A percentile compares a stretch with the other conserved stretches of the same genome.
Evolutionary conservation across 2,329 filamentous ascomycete genomes (phyloP).

Genomic region (Cordyceps farinosa): DNA sequence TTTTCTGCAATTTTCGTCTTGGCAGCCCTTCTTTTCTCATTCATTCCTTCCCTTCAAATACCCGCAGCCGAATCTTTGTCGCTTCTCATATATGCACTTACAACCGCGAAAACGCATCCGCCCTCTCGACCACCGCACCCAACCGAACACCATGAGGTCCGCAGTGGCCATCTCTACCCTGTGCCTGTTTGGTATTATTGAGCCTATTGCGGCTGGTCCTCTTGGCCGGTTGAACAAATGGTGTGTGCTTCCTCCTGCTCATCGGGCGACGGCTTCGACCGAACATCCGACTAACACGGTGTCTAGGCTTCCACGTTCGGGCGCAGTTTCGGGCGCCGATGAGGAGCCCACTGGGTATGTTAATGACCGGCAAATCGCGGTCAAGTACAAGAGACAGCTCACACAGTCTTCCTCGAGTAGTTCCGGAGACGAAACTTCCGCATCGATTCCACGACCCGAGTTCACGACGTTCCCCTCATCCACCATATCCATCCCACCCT

Average conservation of each 20-base stretch:
- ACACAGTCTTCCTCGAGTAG: conserved; percentile 16
- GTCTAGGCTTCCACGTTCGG: not conserved
- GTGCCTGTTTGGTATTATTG: conserved; percentile 28
- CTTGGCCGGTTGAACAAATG: conserved; percentile 29
- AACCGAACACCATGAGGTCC: conserved; percentile 23
- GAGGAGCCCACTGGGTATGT: not conserved
- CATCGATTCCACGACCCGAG: conserved; percentile 22
- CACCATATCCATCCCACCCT: not conserved
- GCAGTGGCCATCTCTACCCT: conserved; percentile 23
- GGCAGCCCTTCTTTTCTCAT: too few relatives aligned
- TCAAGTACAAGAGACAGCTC: not conserved
- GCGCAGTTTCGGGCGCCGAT: not conserved
- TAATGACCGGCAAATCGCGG: not conserved
- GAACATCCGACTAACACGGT: not conserved
- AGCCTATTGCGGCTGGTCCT: conserved; percentile 35
- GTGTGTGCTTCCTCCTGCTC: conserved; percentile 22
- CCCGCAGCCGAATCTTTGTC: too few relatives aligned
- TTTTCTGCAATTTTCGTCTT: too few relatives aligned
- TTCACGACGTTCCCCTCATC: not conserved
- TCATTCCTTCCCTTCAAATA: too few relatives aligned
- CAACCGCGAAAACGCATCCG: too few relatives aligned
- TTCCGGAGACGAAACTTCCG: conserved; percentile 13
- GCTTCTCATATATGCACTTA: too few relatives aligned
- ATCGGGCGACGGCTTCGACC: not conserved
- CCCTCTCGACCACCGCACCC: not conserved